Base-by-base conservation (phyloP, 2,329 filamentous ascomycete species). In the Scedosporium boydii region DNA sequence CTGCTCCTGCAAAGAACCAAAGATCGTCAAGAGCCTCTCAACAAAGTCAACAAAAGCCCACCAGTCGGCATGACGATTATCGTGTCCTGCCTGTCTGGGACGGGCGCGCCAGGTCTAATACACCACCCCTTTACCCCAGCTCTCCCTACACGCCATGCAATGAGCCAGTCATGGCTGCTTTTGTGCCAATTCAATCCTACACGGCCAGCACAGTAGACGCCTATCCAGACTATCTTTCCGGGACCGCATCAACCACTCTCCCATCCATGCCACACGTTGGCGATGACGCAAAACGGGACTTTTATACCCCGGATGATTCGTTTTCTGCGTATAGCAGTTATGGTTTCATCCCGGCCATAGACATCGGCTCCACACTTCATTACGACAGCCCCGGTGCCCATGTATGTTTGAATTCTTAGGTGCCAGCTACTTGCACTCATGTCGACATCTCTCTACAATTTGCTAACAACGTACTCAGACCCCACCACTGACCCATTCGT, bases 401-500 rank as follows among this genome's bases (percentile, higher is more conserved):
- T 84, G 89, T 92, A 87, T 88, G 85, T 87, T 77, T 23, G 23
- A 16, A 6, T 7, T 6, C 21, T 55, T 14, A 7, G 23, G 6
- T 26, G 23, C 12, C 4, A 55, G 12, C 51, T 14, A 55, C 10
- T 34, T 34, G 6, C 29, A 59, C 21, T 18, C 21, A 41, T 9
- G 4, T 26, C 18, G 10, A 18, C 23, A 42, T 57, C 38, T 18
- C 34, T 38, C 34, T 38, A 14, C 18, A 55, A 6, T 48, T 55
- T 27, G n/a, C 51, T 55, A 55, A 55, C 23, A 14, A 14, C 12
- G 12, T 5, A 27, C 23, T 6, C 77, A 92, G 89, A 91, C 89
- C 74, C 89, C 89, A 76, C 87, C 89, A 71, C 83, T 91, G 69
- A 89, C 87, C 69, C 87, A 89, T 72, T 88, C 86, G 29, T 89